Evolutionary conservation across 2,329 filamentous ascomycete species (phyloP).

Genomic region (Sporothrix humicola): DNA sequence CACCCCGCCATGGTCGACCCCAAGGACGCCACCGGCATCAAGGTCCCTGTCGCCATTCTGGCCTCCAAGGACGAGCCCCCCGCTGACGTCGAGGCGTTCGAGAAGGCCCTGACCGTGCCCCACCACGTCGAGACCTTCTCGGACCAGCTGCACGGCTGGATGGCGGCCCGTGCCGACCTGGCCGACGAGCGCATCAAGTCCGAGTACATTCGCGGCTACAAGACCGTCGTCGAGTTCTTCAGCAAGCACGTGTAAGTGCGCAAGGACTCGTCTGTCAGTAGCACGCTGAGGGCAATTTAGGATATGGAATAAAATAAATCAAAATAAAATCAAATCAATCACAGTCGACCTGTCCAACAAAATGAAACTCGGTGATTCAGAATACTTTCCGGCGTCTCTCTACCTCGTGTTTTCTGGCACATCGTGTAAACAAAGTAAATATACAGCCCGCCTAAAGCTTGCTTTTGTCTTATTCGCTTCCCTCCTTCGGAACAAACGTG

Average conservation of each 20-base stretch:
- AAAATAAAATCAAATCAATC: too few relatives aligned
- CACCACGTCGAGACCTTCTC: conserved; percentile 69
- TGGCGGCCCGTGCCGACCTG: conserved; percentile 69
- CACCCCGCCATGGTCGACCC: conserved; percentile 70
- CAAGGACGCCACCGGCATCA: conserved; percentile 64
- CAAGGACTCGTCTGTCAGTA: background rate
- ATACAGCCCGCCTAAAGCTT: background rate
- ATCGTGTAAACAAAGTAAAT: conserved; percentile 9
- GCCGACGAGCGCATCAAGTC: conserved; percentile 61
- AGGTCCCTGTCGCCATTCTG: conserved; percentile 65
- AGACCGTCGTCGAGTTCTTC: conserved; percentile 64
- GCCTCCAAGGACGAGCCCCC: conserved; percentile 69
- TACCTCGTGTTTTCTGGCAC: background rate
- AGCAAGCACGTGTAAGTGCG: conserved; percentile 51
- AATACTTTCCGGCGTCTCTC: background rate
- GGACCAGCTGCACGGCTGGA: conserved; percentile 75
- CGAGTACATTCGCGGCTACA: conserved; percentile 67
- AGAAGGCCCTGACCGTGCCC: conserved; percentile 57
- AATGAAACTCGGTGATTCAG: conserved; percentile 19
- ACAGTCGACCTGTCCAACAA: background rate
- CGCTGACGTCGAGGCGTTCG: conserved; percentile 62
- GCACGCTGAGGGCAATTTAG: background rate
- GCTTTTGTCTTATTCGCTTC: background rate
- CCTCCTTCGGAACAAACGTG: background rate
- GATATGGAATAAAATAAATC: background rate